Evolutionary conservation across 176 grass and related monocot species (phyloP).

Genomic region (barley (Hordeum vulgare)): MorexV3_pseudomolecules_assembly NC_058523.1:96446795-96447294

Average conservation of each 20-base stretch:
- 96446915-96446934: conserved; percentile 61
- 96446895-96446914: conserved; percentile 93
- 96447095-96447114: conserved; percentile 53
- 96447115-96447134: conserved; percentile 71
- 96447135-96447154: conserved; percentile 69
- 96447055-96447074: conserved; percentile 47
- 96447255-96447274: conserved; percentile 77
- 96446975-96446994: conserved; percentile 51
- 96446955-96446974: conserved; percentile 55
- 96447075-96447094: conserved; percentile 62
- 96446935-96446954: conserved; percentile 42
- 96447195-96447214: not conserved
- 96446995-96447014: conserved; percentile 52
- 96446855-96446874: conserved; percentile 39
- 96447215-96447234: conserved; percentile 16
- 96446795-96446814: conserved; percentile 64
- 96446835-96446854: conserved; percentile 57
- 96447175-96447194: conserved; percentile 54
- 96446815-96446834: conserved; percentile 57
- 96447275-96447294: conserved; percentile 74
- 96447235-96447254: conserved; percentile 59
- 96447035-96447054: conserved; percentile 84
- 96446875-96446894: conserved; percentile 60
- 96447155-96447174: conserved; percentile 43
- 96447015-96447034: conserved; percentile 56